Evolutionary conservation across 306 rosid genomes (phyloP), one percentile per base, ranked within the genome.

Genomic region (Begonia peltatifolia): DNA sequence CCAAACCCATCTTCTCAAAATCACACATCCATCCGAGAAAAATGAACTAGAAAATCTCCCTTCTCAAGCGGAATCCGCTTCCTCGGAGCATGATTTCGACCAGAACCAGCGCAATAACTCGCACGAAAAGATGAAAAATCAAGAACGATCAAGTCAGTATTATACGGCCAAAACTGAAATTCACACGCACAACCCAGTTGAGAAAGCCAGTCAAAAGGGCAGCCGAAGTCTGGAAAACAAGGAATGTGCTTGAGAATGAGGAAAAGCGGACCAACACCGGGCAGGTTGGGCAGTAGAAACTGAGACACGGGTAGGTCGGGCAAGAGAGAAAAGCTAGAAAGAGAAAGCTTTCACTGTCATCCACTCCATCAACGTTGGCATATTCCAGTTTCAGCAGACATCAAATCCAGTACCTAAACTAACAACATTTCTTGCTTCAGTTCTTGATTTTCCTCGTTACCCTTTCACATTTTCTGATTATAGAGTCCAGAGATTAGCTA

Each of bases 1-100:
- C 77, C 70, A 76, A 71, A 49, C 82, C 95, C 97, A 90, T 90
- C 75, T 56, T 70, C 75, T 35, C 38, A 0, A 55, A 47, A 54
- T 25, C 69, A 73, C 43, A 63, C 43, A 54, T 35, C 42, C 67
- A 55, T 36, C 42, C 41, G 64, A 54, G 59, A 42, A 9, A 52
- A 47, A 23, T 55, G 6, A 30, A 30, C 50, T 49, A 62, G 54
- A 60, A 60, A 54, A 57, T 52, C 63, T 49, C 49, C 42, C 53
- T 47, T 53, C 36, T 67, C 49, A 56, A 46, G 23, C 63, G 14
- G 47, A 23, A 58, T 58, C 77, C 51, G 41, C 52, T 22, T 23
- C 47, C 52, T 50, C 46, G 53, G 11, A 5, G 44, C 36, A 42
- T 6, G 42, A 50, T 44, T n/a, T 8, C 57, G 41, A 18, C 58